Percentiles rank a stretch among this genome's conserved stretches.
These are phyloP conservation scores for Scheffersomyces stambukii DNA, from an alignment of 1,139 yeast genomes.

Conservation along the genomic window DNA sequence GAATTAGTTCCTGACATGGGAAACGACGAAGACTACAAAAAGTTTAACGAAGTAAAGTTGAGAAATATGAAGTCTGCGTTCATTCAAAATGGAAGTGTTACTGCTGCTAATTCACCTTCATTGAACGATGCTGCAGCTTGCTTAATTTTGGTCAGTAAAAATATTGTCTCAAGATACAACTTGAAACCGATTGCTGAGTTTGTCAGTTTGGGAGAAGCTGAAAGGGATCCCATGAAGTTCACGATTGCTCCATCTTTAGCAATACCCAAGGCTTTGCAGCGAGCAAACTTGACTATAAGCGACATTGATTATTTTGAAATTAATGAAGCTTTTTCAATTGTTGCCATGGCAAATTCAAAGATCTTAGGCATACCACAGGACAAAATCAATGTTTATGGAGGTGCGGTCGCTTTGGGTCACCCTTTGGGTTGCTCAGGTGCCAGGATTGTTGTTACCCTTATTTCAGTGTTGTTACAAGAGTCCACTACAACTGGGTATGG, in stretches of 20 bases:
- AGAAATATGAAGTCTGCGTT: constrained; percentile 86
- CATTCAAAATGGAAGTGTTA: constrained; percentile 88
- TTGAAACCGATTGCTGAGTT: constrained; percentile 85
- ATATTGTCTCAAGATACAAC: constrained; percentile 76
- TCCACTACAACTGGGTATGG: constrained; percentile 87
- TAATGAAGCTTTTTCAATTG: constrained; percentile 96
- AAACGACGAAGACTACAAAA: constrained; percentile 69
- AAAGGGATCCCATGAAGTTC: constrained; percentile 88
- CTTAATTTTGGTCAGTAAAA: constrained; percentile 76
- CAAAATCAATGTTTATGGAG: constrained; percentile 92
- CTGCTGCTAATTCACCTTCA: constrained; percentile 95
- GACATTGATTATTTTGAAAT: constrained; percentile 82
- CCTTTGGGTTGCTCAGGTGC: constrained; percentile 98
- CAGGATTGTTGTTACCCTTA: constrained; percentile 81
- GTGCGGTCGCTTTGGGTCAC: constrained; percentile 97
- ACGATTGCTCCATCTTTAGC: constrained; percentile 94
- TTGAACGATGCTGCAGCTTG: constrained; percentile 98
- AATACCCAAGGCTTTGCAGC: constrained; percentile 90
- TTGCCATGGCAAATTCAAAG: constrained; percentile 86
- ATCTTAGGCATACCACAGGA: constrained; percentile 58
- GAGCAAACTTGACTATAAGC: constrained; percentile 57
- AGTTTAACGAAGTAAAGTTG: constrained; percentile 72
- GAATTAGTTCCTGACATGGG: constrained; percentile 79
- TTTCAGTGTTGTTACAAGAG: constrained; percentile 73
- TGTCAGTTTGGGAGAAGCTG: constrained; percentile 97